phyloP scores from a whole-genome alignment of 257 asterid genomes.

The Ilex asprella region DNA sequence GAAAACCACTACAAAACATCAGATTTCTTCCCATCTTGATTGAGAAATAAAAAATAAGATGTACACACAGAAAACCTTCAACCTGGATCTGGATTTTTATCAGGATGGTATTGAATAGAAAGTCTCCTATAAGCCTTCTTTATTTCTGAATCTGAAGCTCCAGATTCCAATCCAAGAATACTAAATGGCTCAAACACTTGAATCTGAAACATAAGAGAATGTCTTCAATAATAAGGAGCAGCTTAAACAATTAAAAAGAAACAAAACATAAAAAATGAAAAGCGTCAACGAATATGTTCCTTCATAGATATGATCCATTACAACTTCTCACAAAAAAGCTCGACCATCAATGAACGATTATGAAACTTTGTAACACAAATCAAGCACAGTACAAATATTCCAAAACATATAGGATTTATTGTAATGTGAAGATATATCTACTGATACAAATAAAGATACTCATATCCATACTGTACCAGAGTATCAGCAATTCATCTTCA shows the following conservation, averaged over 20 bases:
- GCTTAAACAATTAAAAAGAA: slow-evolving; percentile 11
- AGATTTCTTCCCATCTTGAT: slow-evolving; percentile 7
- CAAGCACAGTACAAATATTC: no score
- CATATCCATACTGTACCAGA: no score
- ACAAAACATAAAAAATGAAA: background rate
- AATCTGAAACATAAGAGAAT: slow-evolving; percentile 30
- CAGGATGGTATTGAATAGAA: slow-evolving; percentile 95
- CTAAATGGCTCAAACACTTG: slow-evolving; percentile 89
- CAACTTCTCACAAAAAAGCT: background rate
- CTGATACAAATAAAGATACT: no score
- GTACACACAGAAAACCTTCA: slow-evolving; percentile 45
- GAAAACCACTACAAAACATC: slow-evolving; percentile 10
- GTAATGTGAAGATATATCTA: no score
- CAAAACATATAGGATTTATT: no score
- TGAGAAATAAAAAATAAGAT: slow-evolving; percentile 12
- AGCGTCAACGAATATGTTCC: background rate
- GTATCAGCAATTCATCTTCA: no score
- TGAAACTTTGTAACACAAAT: no score
- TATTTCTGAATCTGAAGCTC: slow-evolving; percentile 88
- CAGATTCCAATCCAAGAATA: slow-evolving; percentile 90
- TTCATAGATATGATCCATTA: background rate
- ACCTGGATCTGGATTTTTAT: slow-evolving; percentile 99
- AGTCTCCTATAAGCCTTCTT: slow-evolving; percentile 97
- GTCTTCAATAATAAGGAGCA: slow-evolving; percentile 14
- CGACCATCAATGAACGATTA: no score